phyloP scores from a whole-genome alignment of 2,329 filamentous ascomycete species.

The Trichoderma afroharzianum region DNA sequence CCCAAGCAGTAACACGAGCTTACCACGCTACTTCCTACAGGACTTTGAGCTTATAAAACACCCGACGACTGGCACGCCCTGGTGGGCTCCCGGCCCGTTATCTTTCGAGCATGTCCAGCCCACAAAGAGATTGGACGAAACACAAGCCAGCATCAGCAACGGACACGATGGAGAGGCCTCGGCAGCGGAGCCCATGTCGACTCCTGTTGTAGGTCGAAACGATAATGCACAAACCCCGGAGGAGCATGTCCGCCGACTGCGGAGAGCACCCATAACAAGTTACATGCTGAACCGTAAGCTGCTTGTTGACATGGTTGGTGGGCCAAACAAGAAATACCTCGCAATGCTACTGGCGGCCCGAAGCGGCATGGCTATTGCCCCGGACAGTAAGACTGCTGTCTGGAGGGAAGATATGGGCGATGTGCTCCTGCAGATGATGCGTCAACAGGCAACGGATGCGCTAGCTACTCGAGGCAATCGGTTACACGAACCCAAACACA shows the following conservation, averaged over 20 bases:
- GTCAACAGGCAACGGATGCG: slow-evolving; percentile 43
- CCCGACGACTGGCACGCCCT: slow-evolving; percentile 49
- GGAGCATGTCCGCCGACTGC: background rate
- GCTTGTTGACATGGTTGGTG: slow-evolving; percentile 28
- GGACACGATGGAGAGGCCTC: background rate
- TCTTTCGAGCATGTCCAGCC: slow-evolving; percentile 28
- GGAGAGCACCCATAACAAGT: slow-evolving; percentile 24
- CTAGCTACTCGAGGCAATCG: slow-evolving; percentile 32
- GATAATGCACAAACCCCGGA: background rate
- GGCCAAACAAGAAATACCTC: slow-evolving; percentile 18
- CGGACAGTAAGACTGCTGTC: slow-evolving; percentile 19
- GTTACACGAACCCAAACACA: slow-evolving; percentile 30
- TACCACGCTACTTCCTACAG: slow-evolving; percentile 63
- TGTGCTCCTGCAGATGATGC: slow-evolving; percentile 49
- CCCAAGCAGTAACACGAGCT: slow-evolving; percentile 39
- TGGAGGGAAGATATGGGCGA: slow-evolving; percentile 53
- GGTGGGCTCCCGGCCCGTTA: slow-evolving; percentile 52
- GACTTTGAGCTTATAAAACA: slow-evolving; percentile 55
- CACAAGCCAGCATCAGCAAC: background rate
- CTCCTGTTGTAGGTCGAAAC: background rate
- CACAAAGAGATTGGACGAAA: slow-evolving; percentile 12
- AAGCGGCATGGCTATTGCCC: slow-evolving; percentile 27
- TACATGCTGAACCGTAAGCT: slow-evolving; percentile 31
- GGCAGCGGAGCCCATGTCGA: background rate
- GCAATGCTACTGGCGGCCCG: slow-evolving; percentile 23